Evolutionary conservation across 2,329 filamentous ascomycete genomes (phyloP), one percentile per base, ranked within the genome.

Genomic region (Colletotrichum acutatum): DNA sequence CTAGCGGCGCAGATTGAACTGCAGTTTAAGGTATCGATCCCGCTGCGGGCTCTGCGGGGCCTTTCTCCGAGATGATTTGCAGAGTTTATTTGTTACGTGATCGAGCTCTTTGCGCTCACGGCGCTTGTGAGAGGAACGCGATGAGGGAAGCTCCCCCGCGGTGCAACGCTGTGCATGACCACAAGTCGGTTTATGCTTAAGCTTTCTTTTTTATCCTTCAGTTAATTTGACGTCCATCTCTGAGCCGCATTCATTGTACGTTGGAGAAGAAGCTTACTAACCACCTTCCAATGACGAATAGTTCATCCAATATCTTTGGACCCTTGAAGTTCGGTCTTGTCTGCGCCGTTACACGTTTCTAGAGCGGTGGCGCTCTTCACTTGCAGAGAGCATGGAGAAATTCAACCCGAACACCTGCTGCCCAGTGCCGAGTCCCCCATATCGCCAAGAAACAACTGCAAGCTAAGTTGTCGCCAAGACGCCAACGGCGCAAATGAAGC

Each of bases 21-120:
- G 68, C 68, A 71, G 59, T 69, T 60, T 49, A 60, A 63, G 54
- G 69, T 68, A 68, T 62, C 34, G 52, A 63, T 34, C 58, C 58
- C 69, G 24, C 59, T 46, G 68, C 52, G 30, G 65, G 58, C 57
- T 68, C 19, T 61, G 37, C 2, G 66, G 58, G n/a, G n/a, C 49
- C 57, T 53, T 56, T 46, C 12, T 37, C 59, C 59, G 52, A 54
- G 16, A 49, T 32, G 24, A 60, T 53, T 37, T 56, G 26, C 53
- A 11, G 53, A 46, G 52, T 60, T 46, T 63, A 19, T 22, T 49
- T 42, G 8, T 60, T 65, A 54, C 66, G 42, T 72, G 58, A 69
- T 59, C 7, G 22, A 0, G 7, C 28, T n/a, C 32, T 12, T 24
- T 8, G 37, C 14, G 8, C 11, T 16, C 58, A 54, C 37, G 4